Conservation (phyloP, 2,329 filamentous ascomycete species). For the Hypoxylon sp. region DNA sequence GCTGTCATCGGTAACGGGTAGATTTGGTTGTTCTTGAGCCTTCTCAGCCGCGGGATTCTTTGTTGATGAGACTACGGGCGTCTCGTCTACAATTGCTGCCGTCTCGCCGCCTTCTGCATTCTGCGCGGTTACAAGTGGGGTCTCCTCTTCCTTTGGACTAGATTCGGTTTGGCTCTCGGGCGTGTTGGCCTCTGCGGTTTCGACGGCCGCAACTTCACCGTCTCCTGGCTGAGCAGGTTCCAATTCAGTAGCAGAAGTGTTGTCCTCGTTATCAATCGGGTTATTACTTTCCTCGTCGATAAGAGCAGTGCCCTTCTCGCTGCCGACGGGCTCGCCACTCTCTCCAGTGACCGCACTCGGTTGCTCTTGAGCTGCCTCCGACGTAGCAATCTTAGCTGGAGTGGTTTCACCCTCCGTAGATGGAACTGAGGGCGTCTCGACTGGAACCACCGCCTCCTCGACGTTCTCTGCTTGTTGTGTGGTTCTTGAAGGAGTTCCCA, state of each 20-base stretch:
- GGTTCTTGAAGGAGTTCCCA: not conserved
- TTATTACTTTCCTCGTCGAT: not conserved
- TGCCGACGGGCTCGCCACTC: not conserved
- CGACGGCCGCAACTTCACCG: constrained; percentile 1
- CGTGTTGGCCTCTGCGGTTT: not conserved
- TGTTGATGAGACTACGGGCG: constrained; percentile 7
- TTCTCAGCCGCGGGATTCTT: not conserved
- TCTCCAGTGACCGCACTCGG: not conserved
- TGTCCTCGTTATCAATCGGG: not conserved
- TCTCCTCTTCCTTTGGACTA: not conserved
- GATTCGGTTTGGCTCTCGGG: constrained; percentile 1
- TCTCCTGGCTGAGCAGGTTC: constrained; percentile 5
- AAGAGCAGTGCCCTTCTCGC: not conserved
- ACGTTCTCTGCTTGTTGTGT: not conserved
- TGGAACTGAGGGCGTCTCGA: constrained; percentile 15
- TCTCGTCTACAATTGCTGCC: not conserved
- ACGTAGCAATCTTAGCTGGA: not conserved
- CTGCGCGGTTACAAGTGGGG: not conserved
- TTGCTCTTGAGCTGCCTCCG: not conserved
- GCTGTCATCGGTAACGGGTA: not conserved
- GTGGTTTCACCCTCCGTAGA: constrained; percentile 3
- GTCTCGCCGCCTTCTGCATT: not conserved
- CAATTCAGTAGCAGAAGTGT: not conserved
- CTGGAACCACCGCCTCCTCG: not conserved
- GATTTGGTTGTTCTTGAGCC: not conserved